Conservation (phyloP, 164 flowering plant species). For the Tetrastigma voinierianum region DNA sequence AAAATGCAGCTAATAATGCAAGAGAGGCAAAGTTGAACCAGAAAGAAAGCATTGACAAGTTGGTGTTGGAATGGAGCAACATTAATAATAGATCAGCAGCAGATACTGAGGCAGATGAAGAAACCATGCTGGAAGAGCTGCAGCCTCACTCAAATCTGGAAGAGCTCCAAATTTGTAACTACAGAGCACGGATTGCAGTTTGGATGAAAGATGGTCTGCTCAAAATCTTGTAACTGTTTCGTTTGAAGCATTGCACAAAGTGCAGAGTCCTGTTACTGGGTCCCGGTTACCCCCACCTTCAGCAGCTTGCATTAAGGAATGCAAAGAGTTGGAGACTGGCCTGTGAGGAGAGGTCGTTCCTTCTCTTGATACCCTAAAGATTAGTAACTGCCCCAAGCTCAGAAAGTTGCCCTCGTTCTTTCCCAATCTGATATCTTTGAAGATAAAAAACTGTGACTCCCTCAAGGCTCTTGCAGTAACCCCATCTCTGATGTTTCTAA, state of each 20-base stretch:
- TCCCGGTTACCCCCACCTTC: neutral
- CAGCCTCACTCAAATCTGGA: neutral
- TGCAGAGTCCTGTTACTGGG: neutral
- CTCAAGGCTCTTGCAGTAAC: too few species aligned
- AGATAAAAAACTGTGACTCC: too few species aligned
- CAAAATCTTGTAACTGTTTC: neutral
- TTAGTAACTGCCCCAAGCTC: too few species aligned
- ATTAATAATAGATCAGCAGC: too few species aligned
- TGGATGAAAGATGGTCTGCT: neutral
- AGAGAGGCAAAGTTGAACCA: too few species aligned
- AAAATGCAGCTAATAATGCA: too few species aligned
- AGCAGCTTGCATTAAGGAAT: neutral
- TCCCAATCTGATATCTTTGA: too few species aligned
- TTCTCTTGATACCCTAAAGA: neutral
- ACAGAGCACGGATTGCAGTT: too few species aligned
- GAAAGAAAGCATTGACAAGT: neutral
- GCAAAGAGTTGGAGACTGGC: neutral
- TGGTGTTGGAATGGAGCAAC: neutral
- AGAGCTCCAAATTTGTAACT: neutral
- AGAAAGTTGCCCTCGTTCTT: too few species aligned
- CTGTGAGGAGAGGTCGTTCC: neutral
- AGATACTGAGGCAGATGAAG: neutral
- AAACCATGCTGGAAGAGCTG: neutral
- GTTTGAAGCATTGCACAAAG: neutral
- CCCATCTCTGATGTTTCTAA: too few species aligned